phyloP scores from a whole-genome alignment of 108 stramenopile genomes.

The Nitzschia inconspicua region DNA sequence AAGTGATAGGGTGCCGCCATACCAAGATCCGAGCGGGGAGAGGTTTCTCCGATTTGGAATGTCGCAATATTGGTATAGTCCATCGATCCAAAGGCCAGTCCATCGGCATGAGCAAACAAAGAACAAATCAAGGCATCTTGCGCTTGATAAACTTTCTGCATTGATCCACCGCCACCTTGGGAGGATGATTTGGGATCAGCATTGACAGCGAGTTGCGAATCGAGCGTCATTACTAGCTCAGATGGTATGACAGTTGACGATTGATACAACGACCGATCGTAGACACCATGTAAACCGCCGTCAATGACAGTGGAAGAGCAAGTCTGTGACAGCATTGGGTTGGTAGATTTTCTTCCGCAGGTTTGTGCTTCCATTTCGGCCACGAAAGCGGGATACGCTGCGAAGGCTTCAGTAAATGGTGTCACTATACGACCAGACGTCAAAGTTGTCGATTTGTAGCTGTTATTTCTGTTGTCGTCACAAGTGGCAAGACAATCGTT shows the following conservation, averaged over 20 bases:
- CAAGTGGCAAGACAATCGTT: slow-evolving; percentile 58
- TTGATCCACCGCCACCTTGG: not conserved
- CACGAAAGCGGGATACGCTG: slow-evolving; percentile 61
- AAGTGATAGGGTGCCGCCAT: not conserved
- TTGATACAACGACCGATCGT: slow-evolving; percentile 52
- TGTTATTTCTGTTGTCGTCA: not conserved
- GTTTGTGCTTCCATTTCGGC: slow-evolving; percentile 60
- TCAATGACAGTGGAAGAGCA: slow-evolving; percentile 80
- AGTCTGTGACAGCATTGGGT: slow-evolving; percentile 42
- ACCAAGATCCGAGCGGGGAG: not conserved
- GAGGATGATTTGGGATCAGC: not conserved
- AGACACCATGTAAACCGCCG: slow-evolving; percentile 49
- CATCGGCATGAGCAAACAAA: slow-evolving; percentile 77
- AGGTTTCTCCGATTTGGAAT: not conserved
- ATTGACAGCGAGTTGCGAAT: slow-evolving; percentile 39
- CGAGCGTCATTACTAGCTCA: slow-evolving; percentile 50
- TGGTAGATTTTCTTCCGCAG: slow-evolving; percentile 34
- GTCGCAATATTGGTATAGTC: slow-evolving; percentile 6
- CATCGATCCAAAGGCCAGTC: slow-evolving; percentile 59
- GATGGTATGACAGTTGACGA: slow-evolving; percentile 24
- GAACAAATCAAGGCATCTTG: slow-evolving; percentile 71
- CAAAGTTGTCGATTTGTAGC: no score
- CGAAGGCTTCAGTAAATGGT: slow-evolving; percentile 52
- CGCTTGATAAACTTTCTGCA: slow-evolving; percentile 21
- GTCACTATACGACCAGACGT: slow-evolving; percentile 50